Base-by-base conservation (phyloP, 768 basidiomycete genomes). In the Symmetrospora coprosmae region DNA sequence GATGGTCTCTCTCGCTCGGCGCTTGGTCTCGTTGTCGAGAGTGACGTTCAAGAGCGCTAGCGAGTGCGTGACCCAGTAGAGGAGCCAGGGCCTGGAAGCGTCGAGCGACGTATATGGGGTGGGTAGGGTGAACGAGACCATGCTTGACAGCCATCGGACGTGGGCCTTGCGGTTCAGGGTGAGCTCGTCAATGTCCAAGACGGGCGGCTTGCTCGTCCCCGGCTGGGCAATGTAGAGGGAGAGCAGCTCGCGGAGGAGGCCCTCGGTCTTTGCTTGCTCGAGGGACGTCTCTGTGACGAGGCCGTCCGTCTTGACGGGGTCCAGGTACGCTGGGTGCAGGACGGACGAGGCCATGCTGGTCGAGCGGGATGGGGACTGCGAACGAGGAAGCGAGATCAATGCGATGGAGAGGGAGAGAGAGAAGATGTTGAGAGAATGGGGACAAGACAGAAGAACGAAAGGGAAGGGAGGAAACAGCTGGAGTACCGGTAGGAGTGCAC, bases 51-150 rank as follows among this genome's bases (percentile, higher is more conserved):
- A 51, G 59, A 82, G 70, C 66, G 85, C 83, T 67, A 94, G 84
- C 14, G 83, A 77, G 67, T 99, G 90, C 9, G 91, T 70, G 0
- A 82, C 83, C 91, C 94, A 97, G 74, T 86, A 96, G 61, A 96
- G 71, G 28, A 96, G 75, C 94, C 94, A 97, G 0, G 94, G 86
- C 67, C 92, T 84, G 66, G 87, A 90, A 0, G 92, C 91, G 70
- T 97, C 94, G 67, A 96, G 85, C 45, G 81, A 82, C 19, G 76
- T 78, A 70, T 87, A 97, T 56, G 82, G 77, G 11, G 77, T 75
- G 0, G 90, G 87, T 41, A 97, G 85, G 1, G 87, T 33, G 25
- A 34, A 34, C 2, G 21, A 4, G 4, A 63, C 19, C 17, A 61
- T 35, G 27, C 45, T 33, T 4, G 28, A 48, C n/a, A 63, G 14